These are phyloP conservation scores for Acidomyces sp. DNA, from an alignment of 495 filamentous ascomycete species.

Conservation along the genomic window DNA sequence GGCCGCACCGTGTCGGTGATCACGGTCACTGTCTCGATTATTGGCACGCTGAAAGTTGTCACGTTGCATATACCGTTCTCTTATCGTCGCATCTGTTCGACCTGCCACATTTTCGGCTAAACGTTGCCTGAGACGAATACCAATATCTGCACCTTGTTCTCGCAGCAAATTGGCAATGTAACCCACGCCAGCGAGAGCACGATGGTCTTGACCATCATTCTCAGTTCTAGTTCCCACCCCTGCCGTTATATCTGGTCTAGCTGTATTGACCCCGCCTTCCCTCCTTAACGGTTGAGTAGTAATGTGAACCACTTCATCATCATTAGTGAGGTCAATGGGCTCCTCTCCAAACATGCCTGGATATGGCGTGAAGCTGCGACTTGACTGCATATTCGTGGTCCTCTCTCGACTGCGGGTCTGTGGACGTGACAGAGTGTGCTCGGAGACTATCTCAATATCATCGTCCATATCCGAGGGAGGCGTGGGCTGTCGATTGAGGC, in stretches of 20 bases:
- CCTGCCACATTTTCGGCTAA: slow-evolving; percentile 1
- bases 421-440: slow-evolving; percentile 7
- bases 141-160: not conserved
- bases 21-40: too few relatives aligned
- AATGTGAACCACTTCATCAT: slow-evolving; percentile 16
- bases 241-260: slow-evolving; percentile 2
- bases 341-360: not conserved
- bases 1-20: too few relatives aligned
- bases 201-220: not conserved
- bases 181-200: slow-evolving; percentile 9
- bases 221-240: slow-evolving; percentile 8
- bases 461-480: slow-evolving; percentile 6
- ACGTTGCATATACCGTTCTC: too few relatives aligned
- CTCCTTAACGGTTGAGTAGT: slow-evolving; percentile 1
- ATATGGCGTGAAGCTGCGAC: slow-evolving; percentile 9
- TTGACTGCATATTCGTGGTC: slow-evolving; percentile 3
- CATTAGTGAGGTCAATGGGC: slow-evolving; percentile 18
- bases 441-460: slow-evolving; percentile 16
- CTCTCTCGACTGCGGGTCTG: not conserved
- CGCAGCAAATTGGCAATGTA: slow-evolving; percentile 6
- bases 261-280: slow-evolving; percentile 8
- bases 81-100: too few relatives aligned
- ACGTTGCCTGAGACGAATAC: slow-evolving; percentile 8
- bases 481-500: not conserved
- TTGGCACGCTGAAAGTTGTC: too few relatives aligned